Evolutionary conservation across 2,329 filamentous ascomycete genomes (phyloP), one percentile per base, ranked within the genome.

Genomic region (Fusarium sp.): DNA sequence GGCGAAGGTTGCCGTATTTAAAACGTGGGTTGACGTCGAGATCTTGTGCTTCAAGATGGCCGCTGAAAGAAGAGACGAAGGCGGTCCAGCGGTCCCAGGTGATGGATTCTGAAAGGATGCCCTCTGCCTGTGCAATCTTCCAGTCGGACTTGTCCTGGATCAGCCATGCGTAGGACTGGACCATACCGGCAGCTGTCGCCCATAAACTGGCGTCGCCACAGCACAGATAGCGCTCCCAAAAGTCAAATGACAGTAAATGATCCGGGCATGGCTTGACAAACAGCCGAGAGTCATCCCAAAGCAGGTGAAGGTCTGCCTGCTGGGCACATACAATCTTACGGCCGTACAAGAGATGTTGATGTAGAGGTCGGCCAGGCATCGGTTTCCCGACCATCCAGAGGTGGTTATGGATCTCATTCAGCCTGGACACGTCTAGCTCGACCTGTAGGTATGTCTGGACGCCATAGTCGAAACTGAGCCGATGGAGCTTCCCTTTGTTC

Each of bases 181-280:
- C 15, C 28, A 49, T 32, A 5, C 46, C 46, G 0, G 28, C 46
- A 12, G 46, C 46, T 0, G 3, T 32, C 1, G 10, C 28, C 46
- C 28, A 49, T 6, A 32, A 1, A 1, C 10, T 5, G 2, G 16
- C 28, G 0, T 49, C 28, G 2, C 46, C 28, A 0, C 0, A 18
- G 7, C 15, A 23, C 7, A 49, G 28, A 9, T 49, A 49, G 2
- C 28, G 46, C 3, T 49, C 28, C 46, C 46, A 49, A 32, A 32
- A 49, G 21, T 18, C 46, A 18, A 49, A 49, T 3, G 46, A 32
- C 5, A 49, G 3, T n/a, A 32, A 9, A 18, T 49, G 23, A 18
- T 49, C 28, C 2, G 46, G 21, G 11, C 46, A 49, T 13, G 46
- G 46, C 28, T 32, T 49, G 2, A 49, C 21, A 32, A 49, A 32